Evolutionary conservation across 345 rosid genomes (phyloP).

Genomic region (Diplotaxis tenuifolia): DNA sequence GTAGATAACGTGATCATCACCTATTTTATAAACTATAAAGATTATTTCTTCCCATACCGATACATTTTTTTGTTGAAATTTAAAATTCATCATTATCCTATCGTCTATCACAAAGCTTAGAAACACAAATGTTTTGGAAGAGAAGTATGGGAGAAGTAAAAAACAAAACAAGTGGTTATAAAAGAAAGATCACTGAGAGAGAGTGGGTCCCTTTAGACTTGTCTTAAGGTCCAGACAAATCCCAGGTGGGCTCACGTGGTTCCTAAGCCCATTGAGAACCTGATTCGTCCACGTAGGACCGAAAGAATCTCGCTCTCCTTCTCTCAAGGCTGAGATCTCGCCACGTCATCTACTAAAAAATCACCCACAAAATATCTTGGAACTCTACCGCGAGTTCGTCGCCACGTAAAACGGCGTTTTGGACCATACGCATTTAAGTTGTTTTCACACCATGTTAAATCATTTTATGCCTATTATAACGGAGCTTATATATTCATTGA

Average conservation of each 20-base stretch:
- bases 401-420: slow-evolving; percentile 22
- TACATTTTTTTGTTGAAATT: not conserved
- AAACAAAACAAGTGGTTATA: slow-evolving; percentile 27
- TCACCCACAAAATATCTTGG: slow-evolving; percentile 36
- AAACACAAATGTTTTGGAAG: slow-evolving; percentile 15
- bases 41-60: not conserved
- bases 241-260: slow-evolving; percentile 58
- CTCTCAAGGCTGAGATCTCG: slow-evolving; percentile 15
- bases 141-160: slow-evolving; percentile 25
- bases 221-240: slow-evolving; percentile 19
- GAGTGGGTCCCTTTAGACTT: slow-evolving; percentile 29
- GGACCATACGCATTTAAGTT: not conserved
- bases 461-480: not conserved
- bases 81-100: slow-evolving; percentile 6
- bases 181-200: slow-evolving; percentile 16
- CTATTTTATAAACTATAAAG: not conserved
- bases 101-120: slow-evolving; percentile 3
- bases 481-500: too few species aligned
- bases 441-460: not conserved
- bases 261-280: slow-evolving; percentile 29
- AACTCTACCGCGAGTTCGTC: slow-evolving; percentile 17
- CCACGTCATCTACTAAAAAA: slow-evolving; percentile 34
- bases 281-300: slow-evolving; percentile 51
- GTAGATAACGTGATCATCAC: not conserved
- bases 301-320: slow-evolving; percentile 36